Conservation (phyloP, 257 asterid species). For the Nicotiana knightiana region DNA sequence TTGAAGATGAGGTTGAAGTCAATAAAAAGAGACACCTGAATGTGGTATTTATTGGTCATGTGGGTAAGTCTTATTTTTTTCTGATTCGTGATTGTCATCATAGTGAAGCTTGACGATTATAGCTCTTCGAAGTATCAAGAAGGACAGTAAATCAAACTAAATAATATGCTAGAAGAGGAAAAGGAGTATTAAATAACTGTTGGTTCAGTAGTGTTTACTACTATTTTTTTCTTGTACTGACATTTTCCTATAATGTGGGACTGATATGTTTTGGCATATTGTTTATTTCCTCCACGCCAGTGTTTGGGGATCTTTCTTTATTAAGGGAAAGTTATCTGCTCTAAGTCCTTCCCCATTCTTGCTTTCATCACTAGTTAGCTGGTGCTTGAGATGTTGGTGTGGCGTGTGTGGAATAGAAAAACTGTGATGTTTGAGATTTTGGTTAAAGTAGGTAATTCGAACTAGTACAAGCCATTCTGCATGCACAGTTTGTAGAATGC, state of each 20-base stretch:
- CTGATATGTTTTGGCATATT: neutral
- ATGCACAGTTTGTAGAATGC: neutral
- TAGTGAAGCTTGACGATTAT: neutral
- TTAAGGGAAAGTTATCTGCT: neutral
- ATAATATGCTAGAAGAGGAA: neutral
- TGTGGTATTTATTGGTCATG: slow-evolving; percentile 96
- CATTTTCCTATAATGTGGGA: neutral
- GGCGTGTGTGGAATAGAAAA: neutral
- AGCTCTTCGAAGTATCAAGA: neutral
- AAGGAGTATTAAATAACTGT: neutral
- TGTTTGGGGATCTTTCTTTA: neutral
- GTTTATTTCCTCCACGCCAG: neutral
- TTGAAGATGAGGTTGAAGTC: slow-evolving; percentile 27
- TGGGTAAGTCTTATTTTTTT: slow-evolving; percentile 49
- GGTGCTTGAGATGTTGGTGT: neutral
- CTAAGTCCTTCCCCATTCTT: neutral
- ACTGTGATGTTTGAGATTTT: neutral
- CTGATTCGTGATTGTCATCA: neutral
- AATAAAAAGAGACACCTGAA: slow-evolving; percentile 75
- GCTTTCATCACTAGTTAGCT: neutral
- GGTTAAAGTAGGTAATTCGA: neutral
- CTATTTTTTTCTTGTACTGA: neutral
- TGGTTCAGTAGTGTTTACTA: neutral
- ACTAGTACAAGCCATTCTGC: neutral
- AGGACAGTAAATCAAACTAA: neutral